These are phyloP conservation scores for Silene latifolia DNA, from an alignment of 148 eudicot species.

Conservation along the genomic window DNA sequence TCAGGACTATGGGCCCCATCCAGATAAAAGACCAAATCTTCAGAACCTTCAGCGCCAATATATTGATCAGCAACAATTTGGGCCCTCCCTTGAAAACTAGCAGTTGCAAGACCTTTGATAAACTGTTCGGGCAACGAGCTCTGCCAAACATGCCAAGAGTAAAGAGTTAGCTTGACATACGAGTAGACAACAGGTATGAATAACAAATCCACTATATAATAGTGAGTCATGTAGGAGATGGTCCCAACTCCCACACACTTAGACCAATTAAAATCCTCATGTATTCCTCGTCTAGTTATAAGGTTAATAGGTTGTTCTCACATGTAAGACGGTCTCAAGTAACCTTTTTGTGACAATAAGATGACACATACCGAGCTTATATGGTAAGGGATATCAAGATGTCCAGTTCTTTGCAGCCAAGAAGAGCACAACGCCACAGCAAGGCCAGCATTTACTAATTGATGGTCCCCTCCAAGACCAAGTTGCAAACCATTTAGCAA, in stretches of 20 bases:
- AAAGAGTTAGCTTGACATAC: not conserved
- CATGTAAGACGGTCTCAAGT: not conserved
- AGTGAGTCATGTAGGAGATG: not conserved
- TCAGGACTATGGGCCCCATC: slow-evolving; percentile 99
- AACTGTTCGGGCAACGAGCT: slow-evolving; percentile 79
- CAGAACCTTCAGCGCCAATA: slow-evolving; percentile 49
- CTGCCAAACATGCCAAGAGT: slow-evolving; percentile 34
- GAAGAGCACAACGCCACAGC: slow-evolving; percentile 83
- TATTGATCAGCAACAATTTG: slow-evolving; percentile 73
- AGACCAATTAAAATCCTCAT: not conserved
- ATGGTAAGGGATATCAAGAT: slow-evolving; percentile 45
- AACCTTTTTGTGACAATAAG: not conserved
- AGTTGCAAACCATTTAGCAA: slow-evolving; percentile 58
- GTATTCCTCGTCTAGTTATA: not conserved
- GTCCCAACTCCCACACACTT: not conserved
- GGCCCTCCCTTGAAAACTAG: slow-evolving; percentile 83
- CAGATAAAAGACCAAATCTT: slow-evolving; percentile 77
- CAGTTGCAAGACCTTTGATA: slow-evolving; percentile 71
- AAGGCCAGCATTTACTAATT: slow-evolving; percentile 87
- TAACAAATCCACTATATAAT: slow-evolving; percentile 10
- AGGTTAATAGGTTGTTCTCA: not conserved
- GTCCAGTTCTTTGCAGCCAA: slow-evolving; percentile 85
- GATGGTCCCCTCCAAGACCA: slow-evolving; percentile 92
- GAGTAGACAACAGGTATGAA: not conserved
- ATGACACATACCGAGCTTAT: slow-evolving; percentile 48